These are phyloP conservation scores for Bruguiera gymnorhiza DNA, from an alignment of 345 rosid genomes.

Conservation along the genomic window DNA sequence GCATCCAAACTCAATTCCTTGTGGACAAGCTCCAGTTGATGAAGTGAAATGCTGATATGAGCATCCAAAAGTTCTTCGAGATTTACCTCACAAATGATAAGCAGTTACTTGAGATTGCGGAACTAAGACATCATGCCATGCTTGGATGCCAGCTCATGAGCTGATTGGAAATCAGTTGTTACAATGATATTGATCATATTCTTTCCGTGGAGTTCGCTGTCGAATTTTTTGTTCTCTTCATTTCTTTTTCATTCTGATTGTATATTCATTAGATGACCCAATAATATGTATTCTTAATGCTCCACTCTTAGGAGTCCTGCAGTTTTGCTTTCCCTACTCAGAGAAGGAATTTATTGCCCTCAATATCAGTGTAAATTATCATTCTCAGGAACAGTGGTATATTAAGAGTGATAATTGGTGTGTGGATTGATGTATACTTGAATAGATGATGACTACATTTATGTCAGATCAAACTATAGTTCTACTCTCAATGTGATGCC, in stretches of 20 bases:
- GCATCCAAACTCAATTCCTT: constrained; percentile 79
- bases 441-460: background rate
- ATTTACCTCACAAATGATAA: too few relatives aligned
- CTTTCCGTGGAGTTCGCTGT: constrained; percentile 4
- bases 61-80: too few relatives aligned
- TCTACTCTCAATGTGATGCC: too few relatives aligned
- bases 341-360: constrained; percentile 3
- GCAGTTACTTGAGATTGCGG: too few relatives aligned
- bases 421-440: background rate
- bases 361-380: constrained; percentile 29
- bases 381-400: constrained; percentile 1
- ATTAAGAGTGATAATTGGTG: constrained; percentile 5
- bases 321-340: constrained; percentile 16
- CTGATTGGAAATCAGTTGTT: constrained; percentile 5
- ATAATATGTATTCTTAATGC: constrained; percentile 1
- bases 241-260: constrained; percentile 10
- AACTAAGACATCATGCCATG: too few relatives aligned
- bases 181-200: background rate
- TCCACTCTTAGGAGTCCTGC: constrained; percentile 13
- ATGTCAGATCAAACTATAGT: too few relatives aligned
- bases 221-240: background rate
- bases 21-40: constrained; percentile 69
- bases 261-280: constrained; percentile 13
- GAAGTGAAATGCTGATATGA: constrained; percentile 14
- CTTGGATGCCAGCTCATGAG: background rate